These are phyloP conservation scores for Hypoxylon intermedium DNA, from an alignment of 495 filamentous ascomycete genomes.

Conservation along the genomic window DNA sequence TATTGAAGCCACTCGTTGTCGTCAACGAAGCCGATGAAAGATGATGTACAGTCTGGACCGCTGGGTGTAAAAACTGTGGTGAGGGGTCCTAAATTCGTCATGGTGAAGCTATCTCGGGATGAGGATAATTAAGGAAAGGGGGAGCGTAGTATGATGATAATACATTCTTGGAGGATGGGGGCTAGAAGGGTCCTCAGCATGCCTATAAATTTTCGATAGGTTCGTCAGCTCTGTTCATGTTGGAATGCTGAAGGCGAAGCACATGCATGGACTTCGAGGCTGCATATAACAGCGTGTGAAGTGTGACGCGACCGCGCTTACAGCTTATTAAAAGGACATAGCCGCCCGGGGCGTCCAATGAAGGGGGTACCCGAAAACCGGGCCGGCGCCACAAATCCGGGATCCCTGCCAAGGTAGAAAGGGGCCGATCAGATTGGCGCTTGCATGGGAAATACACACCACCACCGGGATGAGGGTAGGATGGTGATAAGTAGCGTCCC, in stretches of 20 bases:
- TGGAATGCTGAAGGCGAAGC: too few relatives aligned
- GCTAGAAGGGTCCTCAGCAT: too few relatives aligned
- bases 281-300: too few relatives aligned
- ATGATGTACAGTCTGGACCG: conserved; percentile 1
- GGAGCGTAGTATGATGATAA: not conserved
- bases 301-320: not conserved
- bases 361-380: not conserved
- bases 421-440: not conserved
- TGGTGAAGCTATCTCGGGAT: not conserved
- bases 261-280: too few relatives aligned
- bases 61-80: conserved; percentile 1
- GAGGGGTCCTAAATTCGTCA: conserved; percentile 2
- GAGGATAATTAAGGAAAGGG: not conserved
- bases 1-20: conserved; percentile 1
- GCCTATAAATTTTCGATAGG: too few relatives aligned
- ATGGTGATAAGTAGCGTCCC: too few relatives aligned
- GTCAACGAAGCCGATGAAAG: not conserved
- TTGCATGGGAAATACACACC: not conserved
- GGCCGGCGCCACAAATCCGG: too few relatives aligned
- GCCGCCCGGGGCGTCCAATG: not conserved
- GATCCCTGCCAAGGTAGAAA: not conserved
- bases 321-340: not conserved
- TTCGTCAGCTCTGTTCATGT: too few relatives aligned
- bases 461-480: too few relatives aligned
- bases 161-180: not conserved